Percentiles rank a stretch among this genome's conserved stretches.
phyloP scores from a whole-genome alignment of 2,329 filamentous ascomycete species.

The Coleophoma cylindrospora region DNA sequence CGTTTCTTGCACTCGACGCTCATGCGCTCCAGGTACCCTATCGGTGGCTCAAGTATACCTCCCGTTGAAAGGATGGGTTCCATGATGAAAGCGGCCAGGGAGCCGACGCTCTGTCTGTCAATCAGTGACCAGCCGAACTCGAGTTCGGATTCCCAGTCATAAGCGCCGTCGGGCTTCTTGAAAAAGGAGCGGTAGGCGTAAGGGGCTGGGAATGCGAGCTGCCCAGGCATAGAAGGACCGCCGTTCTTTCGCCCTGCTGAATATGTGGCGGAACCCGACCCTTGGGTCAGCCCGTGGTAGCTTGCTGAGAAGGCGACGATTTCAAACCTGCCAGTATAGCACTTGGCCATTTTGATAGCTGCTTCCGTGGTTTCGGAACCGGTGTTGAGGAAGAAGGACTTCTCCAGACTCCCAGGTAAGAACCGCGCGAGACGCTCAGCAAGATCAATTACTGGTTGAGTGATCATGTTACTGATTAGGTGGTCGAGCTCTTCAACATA shows the following conservation, averaged over 20 bases:
- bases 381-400: slow-evolving; percentile 53
- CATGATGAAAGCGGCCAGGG: slow-evolving; percentile 57
- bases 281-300: slow-evolving; percentile 57
- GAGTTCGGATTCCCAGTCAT: slow-evolving; percentile 63
- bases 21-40: slow-evolving; percentile 52
- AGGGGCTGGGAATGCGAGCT: slow-evolving; percentile 52
- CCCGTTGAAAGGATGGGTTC: slow-evolving; percentile 50
- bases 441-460: slow-evolving; percentile 51
- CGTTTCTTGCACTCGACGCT: slow-evolving; percentile 47
- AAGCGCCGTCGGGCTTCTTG: slow-evolving; percentile 49
- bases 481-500: slow-evolving; percentile 50
- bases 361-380: slow-evolving; percentile 55
- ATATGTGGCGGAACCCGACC: slow-evolving; percentile 47
- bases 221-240: slow-evolving; percentile 47
- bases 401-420: slow-evolving; percentile 44
- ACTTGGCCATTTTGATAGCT: slow-evolving; percentile 60
- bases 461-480: slow-evolving; percentile 54
- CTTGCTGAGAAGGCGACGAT: slow-evolving; percentile 54
- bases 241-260: slow-evolving; percentile 42
- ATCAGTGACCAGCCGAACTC: slow-evolving; percentile 58
- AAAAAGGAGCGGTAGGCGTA: slow-evolving; percentile 59
- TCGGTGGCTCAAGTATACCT: slow-evolving; percentile 54
- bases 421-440: slow-evolving; percentile 43
- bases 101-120: slow-evolving; percentile 53
- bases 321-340: slow-evolving; percentile 60